These are phyloP conservation scores for Suillus clintonianus DNA, from an alignment of 768 basidiomycete genomes.

Conservation along the genomic window DNA sequence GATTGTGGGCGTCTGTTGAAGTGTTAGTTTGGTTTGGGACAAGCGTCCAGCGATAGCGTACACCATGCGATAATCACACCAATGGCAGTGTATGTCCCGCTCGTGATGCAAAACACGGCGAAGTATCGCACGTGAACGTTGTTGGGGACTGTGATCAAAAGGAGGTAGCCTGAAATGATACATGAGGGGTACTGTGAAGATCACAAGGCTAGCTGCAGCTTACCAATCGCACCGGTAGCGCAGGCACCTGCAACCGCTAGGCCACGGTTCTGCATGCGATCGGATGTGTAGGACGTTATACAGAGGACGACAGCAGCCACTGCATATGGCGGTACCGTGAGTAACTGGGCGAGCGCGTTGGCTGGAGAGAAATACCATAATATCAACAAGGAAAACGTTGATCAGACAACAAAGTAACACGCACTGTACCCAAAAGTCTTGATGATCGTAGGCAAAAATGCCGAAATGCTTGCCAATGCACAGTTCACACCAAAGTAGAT, in stretches of 20 bases:
- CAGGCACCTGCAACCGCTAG: slow-evolving; percentile 33
- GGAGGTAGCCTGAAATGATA: slow-evolving; percentile 53
- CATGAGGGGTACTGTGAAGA: slow-evolving; percentile 48
- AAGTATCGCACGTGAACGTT: slow-evolving; percentile 74
- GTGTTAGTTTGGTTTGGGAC: no score
- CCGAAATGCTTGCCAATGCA: slow-evolving; percentile 76
- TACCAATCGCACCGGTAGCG: slow-evolving; percentile 30
- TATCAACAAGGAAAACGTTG: background rate
- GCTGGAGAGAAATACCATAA: slow-evolving; percentile 36
- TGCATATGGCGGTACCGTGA: slow-evolving; percentile 83
- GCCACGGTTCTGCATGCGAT: slow-evolving; percentile 64
- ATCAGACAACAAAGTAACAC: slow-evolving; percentile 24
- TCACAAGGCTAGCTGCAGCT: slow-evolving; percentile 27
- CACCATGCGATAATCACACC: slow-evolving; percentile 80
- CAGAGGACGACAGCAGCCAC: slow-evolving; percentile 67
- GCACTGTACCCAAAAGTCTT: slow-evolving; percentile 69
- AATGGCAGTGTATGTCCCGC: slow-evolving; percentile 77
- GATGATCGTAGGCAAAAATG: slow-evolving; percentile 84
- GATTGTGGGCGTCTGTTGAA: slow-evolving; percentile 62
- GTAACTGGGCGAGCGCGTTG: slow-evolving; percentile 65
- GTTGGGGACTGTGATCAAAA: slow-evolving; percentile 54
- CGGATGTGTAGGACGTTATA: slow-evolving; percentile 60
- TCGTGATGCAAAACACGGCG: slow-evolving; percentile 74
- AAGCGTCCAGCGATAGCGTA: slow-evolving; percentile 31
- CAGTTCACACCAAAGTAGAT: slow-evolving; percentile 81